These are phyloP conservation scores for Delitschia confertaspora DNA, from an alignment of 495 filamentous ascomycete species.

Conservation along the genomic window DNA sequence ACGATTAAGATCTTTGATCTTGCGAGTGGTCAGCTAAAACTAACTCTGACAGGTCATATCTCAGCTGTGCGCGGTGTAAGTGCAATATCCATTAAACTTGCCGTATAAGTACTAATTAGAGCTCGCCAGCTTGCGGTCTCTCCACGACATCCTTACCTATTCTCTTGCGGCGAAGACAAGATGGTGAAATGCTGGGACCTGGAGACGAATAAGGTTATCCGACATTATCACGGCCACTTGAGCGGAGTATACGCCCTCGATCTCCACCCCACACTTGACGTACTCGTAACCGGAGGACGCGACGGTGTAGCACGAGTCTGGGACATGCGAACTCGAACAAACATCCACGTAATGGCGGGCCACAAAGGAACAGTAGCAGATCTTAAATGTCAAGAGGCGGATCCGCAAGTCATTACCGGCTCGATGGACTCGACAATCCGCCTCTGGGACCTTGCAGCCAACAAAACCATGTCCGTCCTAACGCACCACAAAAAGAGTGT, in stretches of 20 bases:
- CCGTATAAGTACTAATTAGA: no score
- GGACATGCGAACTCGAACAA: slow-evolving; percentile 96
- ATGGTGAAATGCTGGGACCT: slow-evolving; percentile 99
- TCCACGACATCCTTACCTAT: slow-evolving; percentile 90
- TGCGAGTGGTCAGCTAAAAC: slow-evolving; percentile 66
- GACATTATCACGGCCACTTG: slow-evolving; percentile 96
- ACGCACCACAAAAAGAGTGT: slow-evolving; percentile 99
- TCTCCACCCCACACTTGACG: slow-evolving; percentile 86
- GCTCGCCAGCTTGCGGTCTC: slow-evolving; percentile 82
- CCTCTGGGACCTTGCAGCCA: slow-evolving; percentile 92
- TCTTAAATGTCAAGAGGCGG: slow-evolving; percentile 87
- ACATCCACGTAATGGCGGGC: slow-evolving; percentile 81
- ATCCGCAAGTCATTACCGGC: slow-evolving; percentile 87
- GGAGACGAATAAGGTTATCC: slow-evolving; percentile 96
- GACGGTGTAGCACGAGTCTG: slow-evolving; percentile 93
- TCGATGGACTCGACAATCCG: slow-evolving; percentile 89
- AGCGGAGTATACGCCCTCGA: slow-evolving; percentile 90
- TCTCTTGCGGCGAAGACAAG: slow-evolving; percentile 97
- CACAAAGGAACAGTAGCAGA: slow-evolving; percentile 85
- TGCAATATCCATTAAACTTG: no score
- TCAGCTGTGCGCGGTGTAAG: slow-evolving; percentile 76
- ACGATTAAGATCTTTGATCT: slow-evolving; percentile 99
- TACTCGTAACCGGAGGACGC: slow-evolving; percentile 88
- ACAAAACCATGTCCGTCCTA: slow-evolving; percentile 89
- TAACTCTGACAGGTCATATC: slow-evolving; percentile 95